phyloP scores from a whole-genome alignment of 306 rosid genomes.

The Argentina anserina region DNA sequence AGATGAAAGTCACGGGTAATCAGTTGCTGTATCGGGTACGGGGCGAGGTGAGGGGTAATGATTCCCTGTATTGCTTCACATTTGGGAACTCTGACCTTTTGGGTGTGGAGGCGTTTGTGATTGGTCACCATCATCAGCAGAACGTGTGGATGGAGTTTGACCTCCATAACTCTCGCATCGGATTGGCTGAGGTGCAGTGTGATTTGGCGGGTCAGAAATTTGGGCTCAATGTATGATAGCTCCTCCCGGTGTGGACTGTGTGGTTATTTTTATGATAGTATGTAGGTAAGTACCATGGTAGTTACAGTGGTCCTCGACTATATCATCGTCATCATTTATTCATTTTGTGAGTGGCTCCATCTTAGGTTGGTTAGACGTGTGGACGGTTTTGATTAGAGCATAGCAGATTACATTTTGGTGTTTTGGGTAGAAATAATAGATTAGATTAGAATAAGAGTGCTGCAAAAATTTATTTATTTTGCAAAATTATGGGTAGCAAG shows the following conservation, averaged over 20 bases:
- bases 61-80: constrained; percentile 66
- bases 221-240: constrained; percentile 26
- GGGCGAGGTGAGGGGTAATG: constrained; percentile 37
- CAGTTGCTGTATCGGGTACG: constrained; percentile 55
- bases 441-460: background rate
- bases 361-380: background rate
- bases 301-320: background rate
- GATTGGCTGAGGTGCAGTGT: constrained; percentile 56
- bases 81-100: constrained; percentile 81
- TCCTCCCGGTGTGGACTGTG: background rate
- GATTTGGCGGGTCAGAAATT: constrained; percentile 50
- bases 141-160: constrained; percentile 86
- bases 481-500: background rate
- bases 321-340: background rate
- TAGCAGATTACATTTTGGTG: background rate
- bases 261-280: background rate
- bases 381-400: background rate
- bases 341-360: background rate
- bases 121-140: constrained; percentile 87
- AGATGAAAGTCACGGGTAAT: constrained; percentile 51
- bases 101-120: constrained; percentile 71
- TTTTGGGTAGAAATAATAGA: background rate
- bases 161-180: constrained; percentile 55
- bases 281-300: background rate
- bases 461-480: background rate